Percentiles rank a stretch among this genome's conserved stretches.
phyloP scores from a whole-genome alignment of 257 asterid species.

The Dorcoceras hygrometricum region DNA sequence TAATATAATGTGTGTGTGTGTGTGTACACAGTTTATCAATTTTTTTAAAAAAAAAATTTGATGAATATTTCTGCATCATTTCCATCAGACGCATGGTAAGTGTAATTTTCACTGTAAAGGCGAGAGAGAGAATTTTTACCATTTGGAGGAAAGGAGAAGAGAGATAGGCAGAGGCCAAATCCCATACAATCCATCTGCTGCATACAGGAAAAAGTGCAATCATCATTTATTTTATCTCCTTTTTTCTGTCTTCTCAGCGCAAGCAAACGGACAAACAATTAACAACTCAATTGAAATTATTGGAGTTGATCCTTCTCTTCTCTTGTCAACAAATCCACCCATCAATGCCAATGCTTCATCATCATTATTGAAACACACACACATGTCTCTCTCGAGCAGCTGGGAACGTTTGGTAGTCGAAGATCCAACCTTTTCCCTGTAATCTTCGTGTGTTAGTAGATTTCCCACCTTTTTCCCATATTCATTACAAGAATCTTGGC shows the following conservation, averaged over 20 bases:
- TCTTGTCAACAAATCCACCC: constrained; percentile 21
- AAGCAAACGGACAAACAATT: constrained; percentile 19
- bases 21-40: too few relatives aligned
- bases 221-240: constrained; percentile 22
- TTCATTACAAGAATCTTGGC: constrained; percentile 33
- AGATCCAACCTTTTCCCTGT: constrained; percentile 39
- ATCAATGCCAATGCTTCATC: constrained; percentile 33
- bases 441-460: constrained; percentile 31
- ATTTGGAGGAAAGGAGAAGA: neutral
- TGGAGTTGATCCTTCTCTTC: constrained; percentile 27
- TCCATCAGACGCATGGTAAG: too few relatives aligned
- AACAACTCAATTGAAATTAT: constrained; percentile 27
- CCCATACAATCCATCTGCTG: neutral
- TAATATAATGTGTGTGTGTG: too few relatives aligned
- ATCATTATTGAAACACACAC: constrained; percentile 20
- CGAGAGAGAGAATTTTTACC: neutral
- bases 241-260: neutral
- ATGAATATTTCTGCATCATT: too few relatives aligned
- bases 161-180: neutral
- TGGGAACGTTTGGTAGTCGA: constrained; percentile 27
- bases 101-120: too few relatives aligned
- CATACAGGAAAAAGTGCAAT: constrained; percentile 27
- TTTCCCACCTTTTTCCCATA: neutral
- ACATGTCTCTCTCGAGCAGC: constrained; percentile 18
- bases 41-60: too few relatives aligned